A percentile compares a stretch with the other conserved stretches of the same genome.
Evolutionary conservation across 1,284 basidiomycete genomes (phyloP).

Genomic region (Inonotus hispidus): DNA sequence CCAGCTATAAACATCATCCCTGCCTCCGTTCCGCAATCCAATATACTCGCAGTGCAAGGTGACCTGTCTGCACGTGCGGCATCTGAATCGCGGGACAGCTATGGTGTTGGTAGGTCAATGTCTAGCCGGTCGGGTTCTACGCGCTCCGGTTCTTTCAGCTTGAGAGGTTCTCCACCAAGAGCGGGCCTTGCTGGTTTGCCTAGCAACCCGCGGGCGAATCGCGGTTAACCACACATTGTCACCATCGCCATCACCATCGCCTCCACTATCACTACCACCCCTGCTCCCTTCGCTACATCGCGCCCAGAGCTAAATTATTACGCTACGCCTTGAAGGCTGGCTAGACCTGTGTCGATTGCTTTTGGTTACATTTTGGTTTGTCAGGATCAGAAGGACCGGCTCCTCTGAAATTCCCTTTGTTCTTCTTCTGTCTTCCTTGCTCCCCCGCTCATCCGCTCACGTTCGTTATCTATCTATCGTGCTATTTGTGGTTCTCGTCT

Average conservation of each 20-base stretch:
- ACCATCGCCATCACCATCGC: too few species aligned
- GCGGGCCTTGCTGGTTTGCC: not conserved
- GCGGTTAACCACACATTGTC: not conserved
- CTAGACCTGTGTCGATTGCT: not conserved
- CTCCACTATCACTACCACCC: too few species aligned
- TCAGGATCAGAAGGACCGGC: slow-evolving; percentile 2
- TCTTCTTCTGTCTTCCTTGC: not conserved
- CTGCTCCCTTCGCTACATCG: not conserved
- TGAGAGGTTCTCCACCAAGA: not conserved
- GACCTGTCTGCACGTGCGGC: not conserved
- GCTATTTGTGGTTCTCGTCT: not conserved
- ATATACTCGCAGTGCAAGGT: not conserved
- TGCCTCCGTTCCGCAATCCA: not conserved
- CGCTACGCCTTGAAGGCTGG: not conserved
- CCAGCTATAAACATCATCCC: slow-evolving; percentile 15
- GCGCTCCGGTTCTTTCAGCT: not conserved
- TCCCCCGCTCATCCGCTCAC: not conserved
- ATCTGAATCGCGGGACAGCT: not conserved
- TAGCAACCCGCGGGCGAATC: not conserved
- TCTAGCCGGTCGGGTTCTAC: not conserved
- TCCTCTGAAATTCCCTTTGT: not conserved
- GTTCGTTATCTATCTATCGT: not conserved
- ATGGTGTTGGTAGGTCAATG: not conserved
- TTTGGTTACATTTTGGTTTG: not conserved
- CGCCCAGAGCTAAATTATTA: not conserved